Base-by-base conservation (phyloP, 805 yeast species). In the Cyberlindnera americana region DNA sequence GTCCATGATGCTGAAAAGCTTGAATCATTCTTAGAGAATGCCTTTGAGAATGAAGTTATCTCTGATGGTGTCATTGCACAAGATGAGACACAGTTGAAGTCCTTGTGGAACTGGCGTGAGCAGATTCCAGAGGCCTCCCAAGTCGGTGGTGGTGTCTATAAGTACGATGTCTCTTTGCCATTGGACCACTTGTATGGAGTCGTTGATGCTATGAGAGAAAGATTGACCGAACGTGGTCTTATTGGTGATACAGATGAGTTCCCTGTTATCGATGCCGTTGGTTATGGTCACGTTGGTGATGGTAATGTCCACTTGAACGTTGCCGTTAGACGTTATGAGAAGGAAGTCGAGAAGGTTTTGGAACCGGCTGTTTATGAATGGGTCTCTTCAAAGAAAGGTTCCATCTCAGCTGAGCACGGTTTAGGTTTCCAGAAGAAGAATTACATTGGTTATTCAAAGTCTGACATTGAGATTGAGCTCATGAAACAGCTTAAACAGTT, bases 261-360 rank as follows among this genome's bases (percentile, higher is more conserved):
- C 60, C 96, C 97, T 3, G 97, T 86, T 3, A 81, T 87, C 38
- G 83, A 78, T 45, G 95, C 95, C 10, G 81, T 91, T 49, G 99
- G 99, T 0, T 93, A 91, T 56, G 99, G 99, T n/a, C 99, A 93
- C 58, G 76, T 93, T 54, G 99, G 99, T 41, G 99, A 93, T 60
- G 98, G 99, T 38, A 93, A 93, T 65, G 69, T 93, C 55, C 99
- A 93, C 62, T 75, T 93, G 58, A 93, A 93, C 59, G 95, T 93
- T 37, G 83, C 95, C 30, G 95, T 89, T 14, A 77, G 96, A 62
- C 75, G 78, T 54, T 93, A 93, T 65, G 72, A 72, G 47, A 82
- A 85, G 60, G 76, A 72, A 19, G 85, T 93, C 40, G 98, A 93
- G 65, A 66, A 74, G 40, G 77, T 74, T 2, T 72, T 93, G 46